Conservation (phyloP, 306 rosid genomes). For the Trichosanthes cucumerina region DNA sequence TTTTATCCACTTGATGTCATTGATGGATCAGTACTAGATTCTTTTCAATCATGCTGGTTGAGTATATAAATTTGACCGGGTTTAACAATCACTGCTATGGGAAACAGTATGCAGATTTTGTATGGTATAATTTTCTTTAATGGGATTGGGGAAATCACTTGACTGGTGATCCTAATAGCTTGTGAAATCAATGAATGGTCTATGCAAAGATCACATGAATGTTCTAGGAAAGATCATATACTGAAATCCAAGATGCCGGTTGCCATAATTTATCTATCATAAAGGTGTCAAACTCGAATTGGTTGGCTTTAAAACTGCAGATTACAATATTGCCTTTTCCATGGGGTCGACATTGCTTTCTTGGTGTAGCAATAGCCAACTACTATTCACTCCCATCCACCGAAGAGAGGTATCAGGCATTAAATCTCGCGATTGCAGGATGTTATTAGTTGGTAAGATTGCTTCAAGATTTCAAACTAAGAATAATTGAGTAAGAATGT, state of each 20-base stretch:
- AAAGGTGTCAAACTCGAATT: conserved; percentile 98
- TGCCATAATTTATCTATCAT: conserved; percentile 86
- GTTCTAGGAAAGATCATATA: conserved; percentile 71
- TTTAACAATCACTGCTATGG: conserved; percentile 4
- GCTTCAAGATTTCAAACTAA: conserved; percentile 85
- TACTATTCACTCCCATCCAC: conserved; percentile 65
- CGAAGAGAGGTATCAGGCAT: conserved; percentile 93
- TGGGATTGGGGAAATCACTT: conserved; percentile 49
- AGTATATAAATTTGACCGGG: background rate
- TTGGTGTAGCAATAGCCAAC: conserved; percentile 93
- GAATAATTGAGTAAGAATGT: conserved; percentile 56
- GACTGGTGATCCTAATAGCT: conserved; percentile 39
- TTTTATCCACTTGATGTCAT: background rate
- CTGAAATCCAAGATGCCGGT: conserved; percentile 91
- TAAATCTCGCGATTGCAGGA: conserved; percentile 72
- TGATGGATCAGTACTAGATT: conserved; percentile 1
- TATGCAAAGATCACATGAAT: conserved; percentile 78
- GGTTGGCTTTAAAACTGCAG: conserved; percentile 99
- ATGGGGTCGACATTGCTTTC: conserved; percentile 96
- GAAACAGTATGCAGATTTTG: conserved; percentile 6
- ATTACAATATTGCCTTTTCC: conserved; percentile 93
- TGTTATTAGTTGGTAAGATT: conserved; percentile 99
- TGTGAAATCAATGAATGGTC: conserved; percentile 75
- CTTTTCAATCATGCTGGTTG: conserved; percentile 11
- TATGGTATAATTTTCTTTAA: conserved; percentile 31